phyloP scores from a whole-genome alignment of 2,329 filamentous ascomycete species.

The Hypoxylon sp. region DNA sequence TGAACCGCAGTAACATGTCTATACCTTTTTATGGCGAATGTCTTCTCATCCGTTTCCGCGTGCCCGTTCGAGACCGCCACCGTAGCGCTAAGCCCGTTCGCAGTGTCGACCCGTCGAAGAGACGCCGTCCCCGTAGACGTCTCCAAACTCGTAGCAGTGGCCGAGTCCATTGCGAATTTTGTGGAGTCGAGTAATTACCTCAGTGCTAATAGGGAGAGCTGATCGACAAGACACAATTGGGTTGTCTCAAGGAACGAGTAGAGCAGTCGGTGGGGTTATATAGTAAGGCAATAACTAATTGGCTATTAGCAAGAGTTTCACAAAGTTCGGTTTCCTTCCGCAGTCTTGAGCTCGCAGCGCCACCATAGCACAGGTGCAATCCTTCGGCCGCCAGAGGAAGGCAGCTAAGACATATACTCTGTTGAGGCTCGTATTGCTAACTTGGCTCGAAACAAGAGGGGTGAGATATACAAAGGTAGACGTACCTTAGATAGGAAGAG shows the following conservation, averaged over 20 bases:
- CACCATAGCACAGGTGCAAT: slow-evolving; percentile 21
- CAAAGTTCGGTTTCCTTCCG: neutral
- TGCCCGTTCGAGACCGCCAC: slow-evolving; percentile 14
- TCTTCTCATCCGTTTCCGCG: slow-evolving; percentile 48
- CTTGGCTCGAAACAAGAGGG: slow-evolving; percentile 16
- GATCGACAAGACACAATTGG: slow-evolving; percentile 9
- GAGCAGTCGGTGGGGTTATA: neutral
- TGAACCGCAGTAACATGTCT: slow-evolving; percentile 93
- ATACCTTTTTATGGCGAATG: slow-evolving; percentile 74
- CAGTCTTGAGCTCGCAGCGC: slow-evolving; percentile 20
- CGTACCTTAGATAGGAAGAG: slow-evolving; percentile 10
- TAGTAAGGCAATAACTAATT: slow-evolving; percentile 2
- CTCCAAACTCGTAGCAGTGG: slow-evolving; percentile 56
- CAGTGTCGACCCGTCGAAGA: slow-evolving; percentile 42
- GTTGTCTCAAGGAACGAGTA: neutral
- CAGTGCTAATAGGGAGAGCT: slow-evolving; percentile 7
- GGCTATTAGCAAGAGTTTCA: slow-evolving; percentile 25
- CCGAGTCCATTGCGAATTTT: slow-evolving; percentile 56
- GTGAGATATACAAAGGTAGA: slow-evolving; percentile 11
- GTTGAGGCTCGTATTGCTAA: slow-evolving; percentile 12
- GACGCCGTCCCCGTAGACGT: slow-evolving; percentile 38
- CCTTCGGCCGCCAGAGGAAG: slow-evolving; percentile 12
- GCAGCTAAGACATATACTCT: slow-evolving; percentile 25
- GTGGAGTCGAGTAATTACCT: slow-evolving; percentile 21
- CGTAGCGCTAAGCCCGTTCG: slow-evolving; percentile 13